phyloP scores from a whole-genome alignment of 139 green algal genomes.

The Bryopsis sp. region DNA sequence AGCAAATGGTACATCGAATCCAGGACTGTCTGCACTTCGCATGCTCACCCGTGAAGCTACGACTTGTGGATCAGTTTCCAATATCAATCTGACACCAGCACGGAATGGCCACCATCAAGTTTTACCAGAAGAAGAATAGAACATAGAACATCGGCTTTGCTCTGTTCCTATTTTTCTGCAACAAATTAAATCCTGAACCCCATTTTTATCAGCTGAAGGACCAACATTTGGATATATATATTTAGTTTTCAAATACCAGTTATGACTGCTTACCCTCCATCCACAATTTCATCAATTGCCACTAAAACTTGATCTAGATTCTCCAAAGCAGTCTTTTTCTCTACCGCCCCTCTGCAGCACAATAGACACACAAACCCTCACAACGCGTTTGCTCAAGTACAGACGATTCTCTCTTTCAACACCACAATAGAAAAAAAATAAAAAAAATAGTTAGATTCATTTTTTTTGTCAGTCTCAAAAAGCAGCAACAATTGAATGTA shows the following conservation, averaged over 20 bases:
- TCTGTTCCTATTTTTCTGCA: neutral
- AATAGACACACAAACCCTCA: too few species aligned
- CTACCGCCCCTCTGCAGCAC: constrained; percentile 73
- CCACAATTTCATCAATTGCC: constrained; percentile 91
- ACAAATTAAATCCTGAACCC: neutral
- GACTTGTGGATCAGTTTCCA: constrained; percentile 85
- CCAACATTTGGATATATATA: neutral
- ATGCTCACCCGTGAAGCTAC: constrained; percentile 92
- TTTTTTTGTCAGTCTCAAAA: too few species aligned
- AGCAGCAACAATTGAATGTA: too few species aligned
- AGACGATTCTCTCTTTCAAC: too few species aligned
- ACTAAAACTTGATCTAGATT: constrained; percentile 97
- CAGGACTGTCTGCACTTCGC: constrained; percentile 61
- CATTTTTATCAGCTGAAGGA: neutral
- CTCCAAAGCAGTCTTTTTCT: constrained; percentile 98
- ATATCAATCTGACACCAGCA: constrained; percentile 67
- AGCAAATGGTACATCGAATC: constrained; percentile 56
- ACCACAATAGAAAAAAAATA: too few species aligned
- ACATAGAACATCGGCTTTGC: neutral
- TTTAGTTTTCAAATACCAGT: constrained; percentile 6
- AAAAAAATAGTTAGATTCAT: too few species aligned
- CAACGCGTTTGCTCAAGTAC: too few species aligned
- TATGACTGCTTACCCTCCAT: constrained; percentile 61
- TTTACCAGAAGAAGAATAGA: too few species aligned
- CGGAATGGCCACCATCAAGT: too few species aligned